These are phyloP conservation scores for Schoenoplectus tabernaemontani DNA, from an alignment of 202 grass and related monocot species.

Conservation along the genomic window DNA sequence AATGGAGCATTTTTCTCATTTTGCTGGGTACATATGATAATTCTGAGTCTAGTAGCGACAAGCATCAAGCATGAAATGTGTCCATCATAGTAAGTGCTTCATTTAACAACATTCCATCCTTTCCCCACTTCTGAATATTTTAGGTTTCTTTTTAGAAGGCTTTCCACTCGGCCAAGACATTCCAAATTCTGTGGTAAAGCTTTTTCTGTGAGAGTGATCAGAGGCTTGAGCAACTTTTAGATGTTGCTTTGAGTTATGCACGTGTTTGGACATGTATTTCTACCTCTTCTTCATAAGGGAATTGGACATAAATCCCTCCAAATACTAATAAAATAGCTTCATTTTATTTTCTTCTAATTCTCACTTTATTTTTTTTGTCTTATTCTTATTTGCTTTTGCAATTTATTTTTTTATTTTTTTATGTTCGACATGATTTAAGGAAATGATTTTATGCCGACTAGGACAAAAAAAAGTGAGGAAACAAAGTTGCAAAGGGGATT, in stretches of 20 bases:
- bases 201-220: background rate
- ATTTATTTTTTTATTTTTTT: background rate
- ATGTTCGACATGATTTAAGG: background rate
- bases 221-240: background rate
- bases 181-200: conserved; percentile 16
- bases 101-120: conserved; percentile 32
- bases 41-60: background rate
- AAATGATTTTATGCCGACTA: background rate
- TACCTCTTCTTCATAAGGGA: background rate
- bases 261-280: conserved; percentile 5
- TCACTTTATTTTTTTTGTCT: background rate
- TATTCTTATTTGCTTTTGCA: background rate
- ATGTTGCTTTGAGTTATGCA: background rate
- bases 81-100: conserved; percentile 16
- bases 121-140: conserved; percentile 31
- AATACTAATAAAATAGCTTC: background rate
- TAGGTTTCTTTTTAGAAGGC: conserved; percentile 26
- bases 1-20: background rate
- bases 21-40: background rate
- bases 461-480: background rate
- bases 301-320: background rate
- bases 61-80: background rate
- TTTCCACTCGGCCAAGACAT: conserved; percentile 42
- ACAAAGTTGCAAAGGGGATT: background rate
- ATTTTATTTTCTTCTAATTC: background rate